Evolutionary conservation across 2,329 filamentous ascomycete genomes (phyloP).

Genomic region (Biscogniauxia sp.): DNA sequence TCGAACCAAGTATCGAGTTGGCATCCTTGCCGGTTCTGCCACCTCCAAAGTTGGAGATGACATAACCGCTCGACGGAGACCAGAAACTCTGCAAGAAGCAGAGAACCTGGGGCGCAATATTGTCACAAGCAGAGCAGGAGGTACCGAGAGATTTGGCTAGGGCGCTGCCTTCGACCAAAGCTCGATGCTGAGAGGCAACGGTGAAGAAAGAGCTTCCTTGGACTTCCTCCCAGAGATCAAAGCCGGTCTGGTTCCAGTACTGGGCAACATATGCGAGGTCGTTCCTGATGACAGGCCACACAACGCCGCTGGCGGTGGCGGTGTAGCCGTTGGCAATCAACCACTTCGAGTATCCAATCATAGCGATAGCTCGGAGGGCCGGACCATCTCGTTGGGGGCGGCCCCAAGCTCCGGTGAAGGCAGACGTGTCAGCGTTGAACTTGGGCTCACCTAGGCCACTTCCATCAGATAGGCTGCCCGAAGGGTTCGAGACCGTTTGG

Average conservation of each 20-base stretch:
- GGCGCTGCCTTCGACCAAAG: slow-evolving; percentile 63
- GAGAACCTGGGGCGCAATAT: slow-evolving; percentile 66
- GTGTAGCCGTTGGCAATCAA: slow-evolving; percentile 65
- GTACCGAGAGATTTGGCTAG: slow-evolving; percentile 64
- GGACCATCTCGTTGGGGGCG: slow-evolving; percentile 79
- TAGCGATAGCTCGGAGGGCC: slow-evolving; percentile 69
- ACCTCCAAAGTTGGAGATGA: slow-evolving; percentile 65
- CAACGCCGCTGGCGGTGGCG: slow-evolving; percentile 49
- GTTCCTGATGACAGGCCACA: slow-evolving; percentile 75
- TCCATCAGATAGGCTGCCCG: slow-evolving; percentile 54
- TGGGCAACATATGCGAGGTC: slow-evolving; percentile 73
- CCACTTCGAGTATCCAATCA: slow-evolving; percentile 72
- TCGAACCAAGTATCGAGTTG: slow-evolving; percentile 66
- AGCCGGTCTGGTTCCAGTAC: slow-evolving; percentile 66
- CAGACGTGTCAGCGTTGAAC: slow-evolving; percentile 61
- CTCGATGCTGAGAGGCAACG: slow-evolving; percentile 64
- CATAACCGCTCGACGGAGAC: slow-evolving; percentile 57
- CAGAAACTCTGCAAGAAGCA: slow-evolving; percentile 77
- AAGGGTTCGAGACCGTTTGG: slow-evolving; percentile 68
- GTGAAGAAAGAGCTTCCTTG: slow-evolving; percentile 79
- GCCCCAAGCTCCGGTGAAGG: slow-evolving; percentile 70
- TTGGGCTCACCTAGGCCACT: slow-evolving; percentile 69
- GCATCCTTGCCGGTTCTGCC: slow-evolving; percentile 68
- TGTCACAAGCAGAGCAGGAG: slow-evolving; percentile 58
- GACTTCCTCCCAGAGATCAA: slow-evolving; percentile 84